phyloP scores from a whole-genome alignment of 208 protist species.

The Leishmania braziliensis region DNA sequence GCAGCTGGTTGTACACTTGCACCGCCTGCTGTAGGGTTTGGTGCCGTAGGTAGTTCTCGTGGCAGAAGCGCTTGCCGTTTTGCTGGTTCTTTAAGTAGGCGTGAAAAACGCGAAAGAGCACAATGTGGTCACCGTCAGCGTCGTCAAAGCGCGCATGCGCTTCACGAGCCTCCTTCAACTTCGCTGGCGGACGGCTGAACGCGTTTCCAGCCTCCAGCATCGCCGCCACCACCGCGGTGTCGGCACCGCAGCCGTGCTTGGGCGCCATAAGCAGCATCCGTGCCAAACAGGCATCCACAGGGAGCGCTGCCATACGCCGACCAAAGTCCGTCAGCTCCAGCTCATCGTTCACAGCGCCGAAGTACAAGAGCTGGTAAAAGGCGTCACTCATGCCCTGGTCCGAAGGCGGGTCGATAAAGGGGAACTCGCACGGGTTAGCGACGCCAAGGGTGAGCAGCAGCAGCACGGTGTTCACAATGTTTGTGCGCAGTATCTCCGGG shows the following conservation, averaged over 20 bases:
- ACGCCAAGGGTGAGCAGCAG: constrained; percentile 97
- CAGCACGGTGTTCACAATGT: constrained; percentile 95
- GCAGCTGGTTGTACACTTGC: constrained; percentile 79
- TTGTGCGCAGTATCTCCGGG: constrained; percentile 98
- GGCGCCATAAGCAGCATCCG: constrained; percentile 91
- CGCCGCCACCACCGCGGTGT: constrained; percentile 84
- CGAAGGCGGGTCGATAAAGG: constrained; percentile 98
- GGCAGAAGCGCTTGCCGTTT: constrained; percentile 61
- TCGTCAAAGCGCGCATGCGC: constrained; percentile 50
- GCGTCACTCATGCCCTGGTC: constrained; percentile 96
- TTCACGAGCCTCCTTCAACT: constrained; percentile 43
- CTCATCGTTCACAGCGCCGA: constrained; percentile 98
- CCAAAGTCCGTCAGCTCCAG: constrained; percentile 76
- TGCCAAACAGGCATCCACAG: constrained; percentile 91
- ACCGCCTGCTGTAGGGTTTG: constrained; percentile 72
- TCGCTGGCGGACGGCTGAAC: constrained; percentile 49
- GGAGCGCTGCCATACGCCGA: constrained; percentile 66
- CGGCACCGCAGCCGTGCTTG: constrained; percentile 73
- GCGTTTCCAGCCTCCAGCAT: constrained; percentile 86
- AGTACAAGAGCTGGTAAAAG: constrained; percentile 97
- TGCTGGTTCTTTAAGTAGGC: constrained; percentile 45
- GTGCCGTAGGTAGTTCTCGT: constrained; percentile 67
- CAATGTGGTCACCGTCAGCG: constrained; percentile 82
- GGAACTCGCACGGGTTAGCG: constrained; percentile 95
- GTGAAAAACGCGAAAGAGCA: constrained; percentile 83